Percentiles rank a stretch among this genome's conserved stretches.
Conservation (phyloP, 2,329 filamentous ascomycete species). For the Aurifilum marmelostoma region DNA sequence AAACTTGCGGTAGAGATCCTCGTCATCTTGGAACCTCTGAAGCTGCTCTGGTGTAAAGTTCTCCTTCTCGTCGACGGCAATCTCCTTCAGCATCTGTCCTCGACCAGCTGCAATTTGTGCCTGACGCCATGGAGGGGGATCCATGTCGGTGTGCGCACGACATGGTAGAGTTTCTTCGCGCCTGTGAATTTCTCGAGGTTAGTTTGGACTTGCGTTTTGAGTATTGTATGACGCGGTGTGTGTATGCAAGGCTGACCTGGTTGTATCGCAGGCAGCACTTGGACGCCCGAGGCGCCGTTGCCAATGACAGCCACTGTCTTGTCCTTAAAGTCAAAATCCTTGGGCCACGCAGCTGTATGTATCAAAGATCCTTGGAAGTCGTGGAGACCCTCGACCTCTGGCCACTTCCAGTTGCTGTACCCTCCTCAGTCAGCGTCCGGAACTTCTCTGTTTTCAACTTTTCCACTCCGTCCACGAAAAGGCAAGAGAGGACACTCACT, state of each 20-base stretch:
- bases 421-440: neutral
- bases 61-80: slow-evolving; percentile 47
- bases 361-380: slow-evolving; percentile 52
- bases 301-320: slow-evolving; percentile 61
- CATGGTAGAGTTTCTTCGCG: slow-evolving; percentile 43
- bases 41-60: slow-evolving; percentile 50
- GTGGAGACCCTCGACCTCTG: slow-evolving; percentile 50
- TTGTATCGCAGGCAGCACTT: slow-evolving; percentile 56
- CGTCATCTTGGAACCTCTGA: slow-evolving; percentile 50
- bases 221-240: neutral
- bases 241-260: slow-evolving; percentile 38
- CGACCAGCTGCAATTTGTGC: slow-evolving; percentile 43
- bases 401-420: slow-evolving; percentile 56
- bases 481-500: slow-evolving; percentile 43
- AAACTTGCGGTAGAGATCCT: slow-evolving; percentile 50
- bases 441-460: neutral
- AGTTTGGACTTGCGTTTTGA: neutral
- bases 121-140: slow-evolving; percentile 42
- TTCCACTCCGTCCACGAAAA: neutral
- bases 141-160: slow-evolving; percentile 49
- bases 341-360: slow-evolving; percentile 59
- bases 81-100: slow-evolving; percentile 40
- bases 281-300: slow-evolving; percentile 58
- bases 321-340: slow-evolving; percentile 50
- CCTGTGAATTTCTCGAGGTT: slow-evolving; percentile 28